phyloP scores from a whole-genome alignment of 108 stramenopile genomes.

The Pinguiococcus pyrenoidosus region DNA sequence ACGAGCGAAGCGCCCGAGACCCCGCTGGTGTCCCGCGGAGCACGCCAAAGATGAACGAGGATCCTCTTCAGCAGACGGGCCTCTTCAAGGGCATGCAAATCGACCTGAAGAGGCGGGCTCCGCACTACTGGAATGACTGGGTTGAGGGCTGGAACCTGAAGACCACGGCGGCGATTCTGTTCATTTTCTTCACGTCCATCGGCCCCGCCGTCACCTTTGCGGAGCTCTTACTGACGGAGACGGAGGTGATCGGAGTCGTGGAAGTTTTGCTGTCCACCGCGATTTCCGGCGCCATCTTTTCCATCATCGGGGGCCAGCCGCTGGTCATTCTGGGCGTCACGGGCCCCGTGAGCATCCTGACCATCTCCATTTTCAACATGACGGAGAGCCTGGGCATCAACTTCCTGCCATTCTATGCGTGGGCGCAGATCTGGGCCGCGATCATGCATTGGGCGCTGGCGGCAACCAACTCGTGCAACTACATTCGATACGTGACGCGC shows the following conservation, averaged over 20 bases:
- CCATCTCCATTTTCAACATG: constrained; percentile 37
- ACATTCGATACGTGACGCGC: constrained; percentile 43
- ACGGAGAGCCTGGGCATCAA: constrained; percentile 34
- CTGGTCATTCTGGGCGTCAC: constrained; percentile 51
- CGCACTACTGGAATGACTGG: background rate
- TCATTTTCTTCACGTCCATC: constrained; percentile 10
- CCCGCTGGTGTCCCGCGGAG: background rate
- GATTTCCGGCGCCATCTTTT: constrained; percentile 46
- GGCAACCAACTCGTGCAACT: constrained; percentile 24
- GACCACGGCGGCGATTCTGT: background rate
- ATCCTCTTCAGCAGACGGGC: no score
- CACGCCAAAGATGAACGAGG: background rate
- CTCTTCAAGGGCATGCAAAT: background rate
- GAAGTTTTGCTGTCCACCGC: constrained; percentile 35
- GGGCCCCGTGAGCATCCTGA: constrained; percentile 44
- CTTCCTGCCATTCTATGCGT: constrained; percentile 49
- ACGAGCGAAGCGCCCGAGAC: no score
- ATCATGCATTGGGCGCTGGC: constrained; percentile 18
- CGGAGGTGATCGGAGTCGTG: constrained; percentile 1
- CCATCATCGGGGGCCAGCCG: constrained; percentile 48
- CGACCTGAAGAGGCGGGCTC: background rate
- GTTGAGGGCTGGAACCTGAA: background rate
- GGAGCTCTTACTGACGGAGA: background rate
- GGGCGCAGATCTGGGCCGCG: constrained; percentile 28
- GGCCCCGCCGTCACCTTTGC: constrained; percentile 6